Base-by-base conservation (phyloP, 176 grass and related monocot species). In the Zizania latifolia region DNA sequence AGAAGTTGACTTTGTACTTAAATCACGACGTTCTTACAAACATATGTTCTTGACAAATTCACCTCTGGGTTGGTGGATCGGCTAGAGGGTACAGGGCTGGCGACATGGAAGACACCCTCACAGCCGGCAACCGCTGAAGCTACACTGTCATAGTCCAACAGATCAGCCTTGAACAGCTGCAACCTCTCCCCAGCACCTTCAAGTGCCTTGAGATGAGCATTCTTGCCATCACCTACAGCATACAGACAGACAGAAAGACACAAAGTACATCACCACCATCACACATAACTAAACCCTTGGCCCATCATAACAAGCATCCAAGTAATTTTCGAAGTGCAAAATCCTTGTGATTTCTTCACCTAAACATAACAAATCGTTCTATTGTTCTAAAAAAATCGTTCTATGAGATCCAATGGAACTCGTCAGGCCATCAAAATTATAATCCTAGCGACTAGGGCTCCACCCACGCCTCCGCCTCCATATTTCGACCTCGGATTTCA, bases 41-140 rank as follows among this genome's bases (percentile, higher is more conserved):
- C 2, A 33, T 7, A 21, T 59, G 15, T n/a, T 45, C 13, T 58
- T 56, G 9, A 21, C 5, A 29, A 46, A 43, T 22, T 81, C 55
- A 89, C 93, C 87, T 97, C 87, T 7, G 93, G 93, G 45, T 93
- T 82, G 43, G 79, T 66, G 54, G 85, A 76, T 79, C 55, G 87
- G 36, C 17, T 4, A 0, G 64, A 58, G 40, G 86, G 90, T 13
- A 93, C 94, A 60, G 94, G 88, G 64, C 88, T 87, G 22, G 88
- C 94, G 10, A 89, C 74, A 74, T 97, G 93, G 60, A 97, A 93
- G 60, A 93, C 83, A 19, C 81, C 88, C 61, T 89, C 90, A 46
- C 88, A 93, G 26, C 93, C 86, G 0, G 80, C 65, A 53, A 97
- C 29, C 8, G 88, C 85, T 6, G 76, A 65, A 17, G 64, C 68